phyloP scores from a whole-genome alignment of 1,284 basidiomycete genomes.

The Apiotrichum brassicae region DNA sequence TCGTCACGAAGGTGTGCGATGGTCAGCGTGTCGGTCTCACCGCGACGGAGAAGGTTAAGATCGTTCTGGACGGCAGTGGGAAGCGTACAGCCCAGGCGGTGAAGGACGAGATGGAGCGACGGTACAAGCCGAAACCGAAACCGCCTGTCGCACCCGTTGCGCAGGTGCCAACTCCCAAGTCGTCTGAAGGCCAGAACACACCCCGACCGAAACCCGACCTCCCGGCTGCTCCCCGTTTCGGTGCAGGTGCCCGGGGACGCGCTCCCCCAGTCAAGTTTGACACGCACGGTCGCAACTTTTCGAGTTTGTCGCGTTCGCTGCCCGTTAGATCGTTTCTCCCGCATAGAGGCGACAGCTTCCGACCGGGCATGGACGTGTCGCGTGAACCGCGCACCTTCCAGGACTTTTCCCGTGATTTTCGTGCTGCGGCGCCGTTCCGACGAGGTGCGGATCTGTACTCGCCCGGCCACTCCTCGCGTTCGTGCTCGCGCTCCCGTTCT shows the following conservation, averaged over 20 bases:
- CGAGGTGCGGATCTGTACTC: conserved; percentile 12
- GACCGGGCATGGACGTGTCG: neutral
- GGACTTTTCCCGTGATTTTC: conserved; percentile 19
- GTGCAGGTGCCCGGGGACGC: neutral
- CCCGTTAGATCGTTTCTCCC: conserved; percentile 11
- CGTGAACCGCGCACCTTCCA: conserved; percentile 1
- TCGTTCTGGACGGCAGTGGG: conserved; percentile 49
- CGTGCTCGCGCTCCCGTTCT: conserved; percentile 15
- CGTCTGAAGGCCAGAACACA: conserved; percentile 1
- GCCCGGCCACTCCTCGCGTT: conserved; percentile 8
- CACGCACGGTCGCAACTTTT: conserved; percentile 16
- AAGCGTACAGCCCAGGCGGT: conserved; percentile 43
- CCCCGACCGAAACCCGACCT: conserved; percentile 8
- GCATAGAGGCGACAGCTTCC: neutral
- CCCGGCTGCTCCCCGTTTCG: conserved; percentile 5
- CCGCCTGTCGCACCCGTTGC: neutral
- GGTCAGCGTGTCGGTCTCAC: conserved; percentile 44
- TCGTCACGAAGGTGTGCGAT: conserved; percentile 43
- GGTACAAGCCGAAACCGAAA: conserved; percentile 48
- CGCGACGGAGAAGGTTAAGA: conserved; percentile 33
- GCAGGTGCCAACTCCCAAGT: neutral
- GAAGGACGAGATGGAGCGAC: conserved; percentile 55
- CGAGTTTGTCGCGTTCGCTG: conserved; percentile 19
- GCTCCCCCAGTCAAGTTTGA: conserved; percentile 17
- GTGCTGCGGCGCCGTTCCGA: neutral